phyloP scores from a whole-genome alignment of 176 grass and related monocot genomes.

The Oryza longistaminata region DNA sequence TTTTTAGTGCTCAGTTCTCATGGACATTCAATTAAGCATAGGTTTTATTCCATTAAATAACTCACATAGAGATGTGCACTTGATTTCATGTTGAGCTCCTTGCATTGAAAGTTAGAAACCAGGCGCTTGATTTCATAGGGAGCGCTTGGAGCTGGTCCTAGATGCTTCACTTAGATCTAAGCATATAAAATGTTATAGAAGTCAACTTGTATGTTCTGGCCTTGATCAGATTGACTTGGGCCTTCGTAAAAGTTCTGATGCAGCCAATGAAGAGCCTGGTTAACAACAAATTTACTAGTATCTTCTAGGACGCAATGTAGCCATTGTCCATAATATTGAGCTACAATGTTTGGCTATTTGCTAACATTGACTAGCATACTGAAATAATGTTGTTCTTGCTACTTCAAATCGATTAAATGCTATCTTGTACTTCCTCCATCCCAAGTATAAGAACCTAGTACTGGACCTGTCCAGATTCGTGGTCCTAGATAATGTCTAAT shows the following conservation, averaged over 20 bases:
- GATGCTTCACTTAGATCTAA: slow-evolving; percentile 31
- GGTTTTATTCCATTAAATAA: slow-evolving; percentile 1
- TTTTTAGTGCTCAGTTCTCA: slow-evolving; percentile 16
- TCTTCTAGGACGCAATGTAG: background rate
- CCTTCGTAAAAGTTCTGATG: background rate
- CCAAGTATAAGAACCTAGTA: too few relatives aligned
- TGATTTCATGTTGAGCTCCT: slow-evolving; percentile 25
- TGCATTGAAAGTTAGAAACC: background rate
- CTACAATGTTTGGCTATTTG: background rate
- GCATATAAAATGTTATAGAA: slow-evolving; percentile 10
- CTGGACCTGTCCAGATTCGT: too few relatives aligned
- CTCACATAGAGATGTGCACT: background rate
- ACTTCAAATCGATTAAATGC: background rate
- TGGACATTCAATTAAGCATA: background rate
- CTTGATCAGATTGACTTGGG: background rate
- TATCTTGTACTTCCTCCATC: background rate
- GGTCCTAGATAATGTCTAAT: too few relatives aligned
- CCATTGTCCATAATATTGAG: background rate
- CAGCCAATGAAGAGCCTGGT: background rate
- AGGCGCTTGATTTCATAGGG: slow-evolving; percentile 28
- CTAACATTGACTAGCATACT: background rate
- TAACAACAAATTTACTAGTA: slow-evolving; percentile 4
- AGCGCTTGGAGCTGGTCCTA: background rate
- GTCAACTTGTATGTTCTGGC: slow-evolving; percentile 1
- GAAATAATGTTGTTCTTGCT: slow-evolving; percentile 2